phyloP scores from a whole-genome alignment of 2,329 filamentous ascomycete genomes.

The Zymoseptoria brevis region DNA sequence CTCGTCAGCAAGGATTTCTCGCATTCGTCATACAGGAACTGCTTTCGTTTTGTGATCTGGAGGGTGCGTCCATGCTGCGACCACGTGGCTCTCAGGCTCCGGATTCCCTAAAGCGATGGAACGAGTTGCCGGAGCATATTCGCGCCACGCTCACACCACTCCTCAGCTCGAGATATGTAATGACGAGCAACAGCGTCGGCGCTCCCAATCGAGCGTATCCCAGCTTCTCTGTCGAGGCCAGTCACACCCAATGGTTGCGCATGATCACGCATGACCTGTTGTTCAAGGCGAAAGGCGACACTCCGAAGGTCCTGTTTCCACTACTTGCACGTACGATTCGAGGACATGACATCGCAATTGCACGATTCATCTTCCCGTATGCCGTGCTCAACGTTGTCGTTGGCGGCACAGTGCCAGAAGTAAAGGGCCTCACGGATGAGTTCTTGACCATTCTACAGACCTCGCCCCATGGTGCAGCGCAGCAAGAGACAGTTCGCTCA shows the following conservation, averaged over 20 bases:
- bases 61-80: slow-evolving; percentile 45
- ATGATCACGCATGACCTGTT: slow-evolving; percentile 75
- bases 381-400: slow-evolving; percentile 75
- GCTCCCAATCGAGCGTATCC: slow-evolving; percentile 52
- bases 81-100: slow-evolving; percentile 49
- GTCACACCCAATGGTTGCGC: slow-evolving; percentile 75
- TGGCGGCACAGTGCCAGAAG: slow-evolving; percentile 58
- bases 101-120: slow-evolving; percentile 65
- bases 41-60: slow-evolving; percentile 68
- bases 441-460: slow-evolving; percentile 63
- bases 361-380: slow-evolving; percentile 84
- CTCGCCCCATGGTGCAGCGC: slow-evolving; percentile 47
- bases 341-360: slow-evolving; percentile 76
- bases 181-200: slow-evolving; percentile 42
- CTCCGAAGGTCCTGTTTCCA: slow-evolving; percentile 69
- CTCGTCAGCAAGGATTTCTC: slow-evolving; percentile 79
- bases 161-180: slow-evolving; percentile 70
- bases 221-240: slow-evolving; percentile 60
- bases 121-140: slow-evolving; percentile 65
- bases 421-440: slow-evolving; percentile 61
- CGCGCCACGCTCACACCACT: slow-evolving; percentile 83
- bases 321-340: slow-evolving; percentile 75
- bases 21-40: slow-evolving; percentile 93
- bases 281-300: slow-evolving; percentile 64
- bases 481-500: slow-evolving; percentile 68